Base-by-base conservation (phyloP, 1,284 basidiomycete species). In the Leccinum solheimii region DNA sequence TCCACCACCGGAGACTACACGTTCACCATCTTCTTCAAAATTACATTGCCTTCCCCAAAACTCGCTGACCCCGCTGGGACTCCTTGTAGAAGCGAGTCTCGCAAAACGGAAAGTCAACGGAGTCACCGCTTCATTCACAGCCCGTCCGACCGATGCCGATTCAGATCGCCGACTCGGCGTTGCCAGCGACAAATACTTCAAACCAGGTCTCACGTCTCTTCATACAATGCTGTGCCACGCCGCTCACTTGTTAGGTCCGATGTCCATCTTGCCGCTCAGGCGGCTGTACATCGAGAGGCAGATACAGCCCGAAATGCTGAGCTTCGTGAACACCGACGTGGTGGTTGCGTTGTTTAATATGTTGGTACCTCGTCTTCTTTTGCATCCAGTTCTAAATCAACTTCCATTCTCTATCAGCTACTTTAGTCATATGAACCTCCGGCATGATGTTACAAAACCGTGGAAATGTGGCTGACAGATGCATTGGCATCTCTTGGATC, bases 151-250 rank as follows among this genome's bases (percentile, higher is more conserved):
- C 3, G 72, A 76, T n/a, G 62, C 67, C 1, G 75, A 71, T 56
- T 77, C 78, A 49, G 75, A 76, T 57, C 79, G 72, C 48, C 84
- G 83, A 65, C 70, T 95, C 19, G 95, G 94, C 8, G 92, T 98
- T 8, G 96, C 95, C 0, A 94, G 90, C 63, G 88, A 92, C 65
- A 87, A 91, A 62, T 99, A 97, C 77, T 99, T 98, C 81, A 95
- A 93, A 72, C 95, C 97, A 53, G 95, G 94, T 87, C 65, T 63
- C 80, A 74, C 56, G 23, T 43, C 32, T 34, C 23, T 55, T 40
- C 50, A 19, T 55, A 2, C 36, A 7, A 49, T 54, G 26, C 16
- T 34, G 19, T 53, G 26, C 43, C 61, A 11, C 58, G 32, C 52
- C 57, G 36, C 59, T 65, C 49, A 63, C 55, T 64, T 59, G 50